Base-by-base conservation (phyloP, 371 early-diverging fungal species). In the Mortierella sp. region DNA sequence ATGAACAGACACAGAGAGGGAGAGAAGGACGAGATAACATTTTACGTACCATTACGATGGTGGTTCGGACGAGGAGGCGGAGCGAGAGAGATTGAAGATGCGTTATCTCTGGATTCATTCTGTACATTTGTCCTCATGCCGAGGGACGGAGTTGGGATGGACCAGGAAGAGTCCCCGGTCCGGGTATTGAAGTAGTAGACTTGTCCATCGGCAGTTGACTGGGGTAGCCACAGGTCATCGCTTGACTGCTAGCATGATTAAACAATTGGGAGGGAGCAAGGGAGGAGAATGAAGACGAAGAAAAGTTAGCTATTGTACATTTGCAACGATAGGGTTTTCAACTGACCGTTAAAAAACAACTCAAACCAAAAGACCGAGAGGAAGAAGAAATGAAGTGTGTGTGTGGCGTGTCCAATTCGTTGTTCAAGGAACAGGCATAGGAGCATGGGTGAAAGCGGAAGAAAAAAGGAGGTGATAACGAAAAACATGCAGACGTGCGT, bases 111-210 rank as follows among this genome's bases (percentile, higher is more conserved):
- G 7, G 50, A 24, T 9, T 50, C 48, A n/a, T 65, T 47, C 66
- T 66, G 66, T 47, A 66, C 66, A 66, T 19, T 47, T 34, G 43
- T 45, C 47, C 44, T 45, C 66, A 8, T 77, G 64, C 45, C 37
- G 45, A 61, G 48, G 48, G 71, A 67, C 34, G 76, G 53, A 8
- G 76, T 72, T 29, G 81, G 76, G 44, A 79, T 79, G 53, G 77
- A 58, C 79, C 77, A 79, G 65, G 76, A 73, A 13, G 73, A 76
- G 19, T 89, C 87, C 44, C 89, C 87, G 24, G 92, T 91, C 37
- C 87, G 70, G 73, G 86, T 85, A 74, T 93, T 92, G 66, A 80
- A 75, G 63, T 79, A 83, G 16, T 64, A 79, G 48, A 79, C 71
- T 37, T 80, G 80, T 16, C 83, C 83, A 22, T 76, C 79, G 26